phyloP scores from a whole-genome alignment of 2,329 filamentous ascomycete species.

The Monosporascus sp. region DNA sequence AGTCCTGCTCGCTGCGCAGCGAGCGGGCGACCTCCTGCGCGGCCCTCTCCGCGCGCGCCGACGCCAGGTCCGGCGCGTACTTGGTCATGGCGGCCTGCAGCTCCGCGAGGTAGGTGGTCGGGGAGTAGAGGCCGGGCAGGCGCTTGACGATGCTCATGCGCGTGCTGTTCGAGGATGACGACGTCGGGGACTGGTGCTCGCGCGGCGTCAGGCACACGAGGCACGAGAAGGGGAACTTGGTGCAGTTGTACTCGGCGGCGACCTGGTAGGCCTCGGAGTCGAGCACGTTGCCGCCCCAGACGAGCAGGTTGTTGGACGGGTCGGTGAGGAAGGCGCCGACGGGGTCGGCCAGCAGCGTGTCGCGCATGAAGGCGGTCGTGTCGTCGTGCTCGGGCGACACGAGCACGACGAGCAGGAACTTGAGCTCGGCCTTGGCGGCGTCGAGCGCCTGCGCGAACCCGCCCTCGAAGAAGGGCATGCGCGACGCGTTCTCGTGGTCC shows the following conservation, averaged over 20 bases:
- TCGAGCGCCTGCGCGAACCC: constrained; percentile 92
- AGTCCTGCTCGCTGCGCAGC: constrained; percentile 72
- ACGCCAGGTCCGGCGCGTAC: constrained; percentile 69
- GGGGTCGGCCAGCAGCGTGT: constrained; percentile 73
- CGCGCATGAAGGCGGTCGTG: constrained; percentile 71
- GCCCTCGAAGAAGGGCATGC: constrained; percentile 73
- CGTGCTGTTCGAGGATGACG: constrained; percentile 42
- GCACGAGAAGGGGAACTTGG: constrained; percentile 86
- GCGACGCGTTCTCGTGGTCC: constrained; percentile 34
- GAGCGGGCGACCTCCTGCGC: constrained; percentile 78
- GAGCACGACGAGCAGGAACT: constrained; percentile 84
- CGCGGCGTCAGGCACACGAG: constrained; percentile 83
- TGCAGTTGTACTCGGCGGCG: constrained; percentile 78
- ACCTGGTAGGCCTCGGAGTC: constrained; percentile 95
- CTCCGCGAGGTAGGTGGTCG: constrained; percentile 69
- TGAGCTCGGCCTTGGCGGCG: constrained; percentile 81
- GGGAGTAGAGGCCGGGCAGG: constrained; percentile 65
- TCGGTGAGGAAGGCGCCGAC: constrained; percentile 71
- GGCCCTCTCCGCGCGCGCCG: constrained; percentile 68
- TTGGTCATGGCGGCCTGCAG: constrained; percentile 68
- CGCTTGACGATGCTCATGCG: constrained; percentile 88
- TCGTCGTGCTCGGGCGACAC: constrained; percentile 94
- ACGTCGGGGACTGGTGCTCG: constrained; percentile 43
- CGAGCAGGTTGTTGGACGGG: constrained; percentile 69
- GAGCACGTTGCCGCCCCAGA: constrained; percentile 91